Percentiles rank a stretch among this genome's conserved stretches.
These are phyloP conservation scores for Trypethelium eluteriae DNA, from an alignment of 495 filamentous ascomycete species.

Conservation along the genomic window DNA sequence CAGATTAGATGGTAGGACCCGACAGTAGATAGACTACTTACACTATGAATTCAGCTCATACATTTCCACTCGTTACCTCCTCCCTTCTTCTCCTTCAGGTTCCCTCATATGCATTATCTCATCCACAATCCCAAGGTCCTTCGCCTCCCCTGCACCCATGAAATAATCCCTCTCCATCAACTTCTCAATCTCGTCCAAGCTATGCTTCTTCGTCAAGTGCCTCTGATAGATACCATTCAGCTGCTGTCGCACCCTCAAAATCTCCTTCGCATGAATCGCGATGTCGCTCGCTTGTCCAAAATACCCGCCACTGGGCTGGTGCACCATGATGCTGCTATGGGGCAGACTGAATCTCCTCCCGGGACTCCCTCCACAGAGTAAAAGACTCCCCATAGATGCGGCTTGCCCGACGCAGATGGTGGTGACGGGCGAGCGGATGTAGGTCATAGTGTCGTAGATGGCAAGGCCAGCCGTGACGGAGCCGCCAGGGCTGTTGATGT, in stretches of 20 bases:
- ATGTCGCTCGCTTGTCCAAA: constrained; percentile 87
- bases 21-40: not conserved
- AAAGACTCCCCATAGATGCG: constrained; percentile 85
- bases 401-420: constrained; percentile 95
- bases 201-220: constrained; percentile 72
- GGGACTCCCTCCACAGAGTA: constrained; percentile 78
- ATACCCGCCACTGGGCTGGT: constrained; percentile 89
- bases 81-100: constrained; percentile 28
- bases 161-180: constrained; percentile 97
- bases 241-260: constrained; percentile 73
- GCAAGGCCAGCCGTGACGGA: constrained; percentile 91
- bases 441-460: constrained; percentile 98
- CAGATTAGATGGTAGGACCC: not conserved
- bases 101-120: constrained; percentile 64
- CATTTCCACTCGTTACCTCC: not conserved
- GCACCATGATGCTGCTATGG: constrained; percentile 90
- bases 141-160: constrained; percentile 77
- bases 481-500: constrained; percentile 94
- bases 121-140: constrained; percentile 86
- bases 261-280: constrained; percentile 94
- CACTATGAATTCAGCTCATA: not conserved
- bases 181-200: constrained; percentile 75
- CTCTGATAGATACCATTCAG: constrained; percentile 82
- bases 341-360: constrained; percentile 83
- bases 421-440: constrained; percentile 83